phyloP scores from a whole-genome alignment of 164 flowering plant genomes.

The Brasenia schreberi region DNA sequence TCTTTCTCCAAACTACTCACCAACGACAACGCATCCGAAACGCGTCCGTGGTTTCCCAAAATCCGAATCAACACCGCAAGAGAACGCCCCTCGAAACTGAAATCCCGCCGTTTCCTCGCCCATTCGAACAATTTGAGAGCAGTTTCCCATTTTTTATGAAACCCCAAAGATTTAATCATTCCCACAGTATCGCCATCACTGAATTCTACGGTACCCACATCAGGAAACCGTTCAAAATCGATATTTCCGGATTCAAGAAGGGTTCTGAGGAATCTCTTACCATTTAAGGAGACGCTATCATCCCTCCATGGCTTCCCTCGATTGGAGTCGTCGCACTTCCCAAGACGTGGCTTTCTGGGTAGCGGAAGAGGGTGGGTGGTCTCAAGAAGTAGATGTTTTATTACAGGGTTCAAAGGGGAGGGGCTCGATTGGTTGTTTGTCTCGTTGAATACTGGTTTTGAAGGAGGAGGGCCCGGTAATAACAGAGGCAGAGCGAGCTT shows the following conservation, averaged over 20 bases:
- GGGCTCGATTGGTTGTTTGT: constrained; percentile 10
- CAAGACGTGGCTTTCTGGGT: constrained; percentile 30
- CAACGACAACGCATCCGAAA: constrained; percentile 42
- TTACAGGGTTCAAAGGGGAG: constrained; percentile 24
- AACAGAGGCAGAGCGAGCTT: constrained; percentile 60
- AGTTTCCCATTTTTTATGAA: constrained; percentile 39
- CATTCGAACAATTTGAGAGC: constrained; percentile 57
- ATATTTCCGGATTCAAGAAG: constrained; percentile 18
- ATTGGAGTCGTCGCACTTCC: constrained; percentile 47
- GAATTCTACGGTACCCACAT: constrained; percentile 10
- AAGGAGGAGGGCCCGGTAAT: constrained; percentile 34
- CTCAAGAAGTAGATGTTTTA: constrained; percentile 18
- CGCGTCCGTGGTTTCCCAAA: constrained; percentile 50
- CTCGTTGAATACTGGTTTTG: constrained; percentile 28
- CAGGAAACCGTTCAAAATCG: neutral
- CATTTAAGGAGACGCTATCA: constrained; percentile 38
- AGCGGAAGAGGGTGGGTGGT: neutral
- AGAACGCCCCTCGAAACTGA: constrained; percentile 7
- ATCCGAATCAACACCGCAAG: constrained; percentile 44
- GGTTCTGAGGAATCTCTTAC: constrained; percentile 35
- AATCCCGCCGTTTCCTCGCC: constrained; percentile 23
- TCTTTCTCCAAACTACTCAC: constrained; percentile 33
- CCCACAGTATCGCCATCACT: constrained; percentile 38
- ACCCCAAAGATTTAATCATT: constrained; percentile 54
- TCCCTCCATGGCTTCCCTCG: constrained; percentile 69